A percentile compares a stretch with the other conserved stretches of the same genome.
phyloP scores from a whole-genome alignment of 805 yeast genomes.

The Vanderwaltozyma verrucispora region DNA sequence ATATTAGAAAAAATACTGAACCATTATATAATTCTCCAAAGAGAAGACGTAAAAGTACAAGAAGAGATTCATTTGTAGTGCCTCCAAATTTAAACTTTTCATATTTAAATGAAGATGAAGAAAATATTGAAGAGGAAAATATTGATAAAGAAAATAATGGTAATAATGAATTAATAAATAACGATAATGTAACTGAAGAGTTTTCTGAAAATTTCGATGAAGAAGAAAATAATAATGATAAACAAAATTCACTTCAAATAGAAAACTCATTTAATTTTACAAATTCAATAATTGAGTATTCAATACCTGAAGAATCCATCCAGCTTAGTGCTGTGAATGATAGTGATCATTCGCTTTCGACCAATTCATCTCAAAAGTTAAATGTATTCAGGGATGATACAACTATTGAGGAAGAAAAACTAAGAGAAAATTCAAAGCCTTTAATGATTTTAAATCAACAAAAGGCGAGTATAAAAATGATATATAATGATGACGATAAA shows the following conservation, averaged over 20 bases:
- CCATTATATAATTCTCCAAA: constrained; percentile 5
- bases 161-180: too few species aligned
- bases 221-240: not conserved
- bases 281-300: constrained; percentile 24
- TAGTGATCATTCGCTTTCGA: not conserved
- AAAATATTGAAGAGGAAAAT: too few species aligned
- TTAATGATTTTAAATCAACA: too few species aligned
- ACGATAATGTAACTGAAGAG: not conserved
- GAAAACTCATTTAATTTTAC: constrained; percentile 15
- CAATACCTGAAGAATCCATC: constrained; percentile 24
- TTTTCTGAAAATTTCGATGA: constrained; percentile 2
- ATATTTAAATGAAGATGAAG: not conserved
- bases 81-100: not conserved
- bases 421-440: too few species aligned
- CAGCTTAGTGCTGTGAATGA: not conserved
- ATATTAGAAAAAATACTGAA: not conserved
- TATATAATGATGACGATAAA: too few species aligned
- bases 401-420: too few species aligned
- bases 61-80: constrained; percentile 34
- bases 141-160: too few species aligned
- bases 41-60: constrained; percentile 30
- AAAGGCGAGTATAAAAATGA: too few species aligned
- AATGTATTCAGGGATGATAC: constrained; percentile 19
- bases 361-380: constrained; percentile 13
- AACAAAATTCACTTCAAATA: not conserved